Conservation (phyloP, 2,329 filamentous ascomycete species). For the Clonostachys chloroleuca region DNA sequence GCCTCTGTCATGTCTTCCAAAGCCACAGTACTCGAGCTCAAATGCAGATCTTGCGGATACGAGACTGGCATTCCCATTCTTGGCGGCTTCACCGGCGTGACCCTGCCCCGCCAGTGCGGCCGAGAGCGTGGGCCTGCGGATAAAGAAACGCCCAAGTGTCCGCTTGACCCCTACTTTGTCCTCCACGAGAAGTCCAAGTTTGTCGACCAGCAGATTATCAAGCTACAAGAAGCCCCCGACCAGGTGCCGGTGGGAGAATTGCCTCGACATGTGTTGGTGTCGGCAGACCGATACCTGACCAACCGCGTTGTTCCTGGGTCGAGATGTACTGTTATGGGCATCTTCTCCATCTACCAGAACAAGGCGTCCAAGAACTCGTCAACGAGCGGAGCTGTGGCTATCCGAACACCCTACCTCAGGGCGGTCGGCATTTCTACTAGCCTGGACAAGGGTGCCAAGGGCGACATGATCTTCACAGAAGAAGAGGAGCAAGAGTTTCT, state of each 20-base stretch:
- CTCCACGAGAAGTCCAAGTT: constrained; percentile 92
- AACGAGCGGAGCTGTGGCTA: constrained; percentile 79
- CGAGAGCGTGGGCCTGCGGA: constrained; percentile 63
- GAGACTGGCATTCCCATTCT: constrained; percentile 66
- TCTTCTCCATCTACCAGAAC: constrained; percentile 96
- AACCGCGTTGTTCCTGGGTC: constrained; percentile 95
- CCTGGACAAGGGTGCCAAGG: constrained; percentile 83
- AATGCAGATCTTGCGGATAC: constrained; percentile 83
- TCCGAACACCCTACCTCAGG: constrained; percentile 89
- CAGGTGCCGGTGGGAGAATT: constrained; percentile 96
- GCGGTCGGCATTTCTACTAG: constrained; percentile 91
- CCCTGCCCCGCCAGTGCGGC: constrained; percentile 75
- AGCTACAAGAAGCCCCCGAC: constrained; percentile 94
- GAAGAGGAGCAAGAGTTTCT: constrained; percentile 96
- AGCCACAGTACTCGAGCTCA: constrained; percentile 78
- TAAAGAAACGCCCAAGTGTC: constrained; percentile 64
- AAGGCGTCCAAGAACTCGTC: constrained; percentile 78
- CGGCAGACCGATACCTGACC: constrained; percentile 91
- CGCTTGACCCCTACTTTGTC: constrained; percentile 93
- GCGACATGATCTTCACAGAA: constrained; percentile 79
- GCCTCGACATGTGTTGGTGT: constrained; percentile 89
- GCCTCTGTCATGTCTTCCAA: constrained; percentile 97
- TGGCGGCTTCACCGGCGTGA: constrained; percentile 83
- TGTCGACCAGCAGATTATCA: constrained; percentile 96
- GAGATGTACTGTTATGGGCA: constrained; percentile 90